A percentile compares a stretch with the other conserved stretches of the same genome.
Conservation (phyloP, 257 asterid genomes). For the Solanum chmielewskii region DNA sequence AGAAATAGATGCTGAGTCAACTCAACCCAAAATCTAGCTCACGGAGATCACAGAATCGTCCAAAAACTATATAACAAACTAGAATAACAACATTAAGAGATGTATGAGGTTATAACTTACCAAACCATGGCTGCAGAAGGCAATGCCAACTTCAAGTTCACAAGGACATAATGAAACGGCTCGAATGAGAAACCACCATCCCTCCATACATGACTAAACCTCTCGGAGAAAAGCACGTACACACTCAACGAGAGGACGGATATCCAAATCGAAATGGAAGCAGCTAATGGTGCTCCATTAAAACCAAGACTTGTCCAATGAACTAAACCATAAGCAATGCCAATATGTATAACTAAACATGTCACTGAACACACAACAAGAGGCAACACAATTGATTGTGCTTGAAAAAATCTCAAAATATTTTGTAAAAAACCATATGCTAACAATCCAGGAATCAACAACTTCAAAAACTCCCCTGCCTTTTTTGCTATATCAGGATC, state of each 20-base stretch:
- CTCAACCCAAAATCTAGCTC: not conserved
- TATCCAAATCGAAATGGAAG: slow-evolving; percentile 56
- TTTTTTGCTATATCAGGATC: slow-evolving; percentile 38
- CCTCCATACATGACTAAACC: slow-evolving; percentile 34
- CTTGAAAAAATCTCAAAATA: slow-evolving; percentile 56
- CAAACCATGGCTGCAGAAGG: slow-evolving; percentile 80
- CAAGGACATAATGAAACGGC: slow-evolving; percentile 10
- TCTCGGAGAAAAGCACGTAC: slow-evolving; percentile 26
- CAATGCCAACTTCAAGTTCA: slow-evolving; percentile 40
- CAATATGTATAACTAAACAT: slow-evolving; percentile 41
- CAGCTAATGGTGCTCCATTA: slow-evolving; percentile 52
- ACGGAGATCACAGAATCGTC: not conserved
- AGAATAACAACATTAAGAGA: not conserved
- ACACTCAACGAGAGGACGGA: slow-evolving; percentile 28
- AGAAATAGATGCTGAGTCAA: not conserved
- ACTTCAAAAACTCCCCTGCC: slow-evolving; percentile 51
- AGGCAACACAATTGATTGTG: slow-evolving; percentile 49
- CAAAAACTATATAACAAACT: not conserved
- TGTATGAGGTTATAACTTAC: slow-evolving; percentile 24
- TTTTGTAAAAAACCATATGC: slow-evolving; percentile 60
- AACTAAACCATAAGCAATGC: slow-evolving; percentile 39
- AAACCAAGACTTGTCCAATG: slow-evolving; percentile 32
- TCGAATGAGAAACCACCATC: slow-evolving; percentile 48
- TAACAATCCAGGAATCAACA: slow-evolving; percentile 55
- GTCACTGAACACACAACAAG: slow-evolving; percentile 40